Conservation (phyloP, 805 yeast genomes). For the Ogataea methylovora region DNA sequence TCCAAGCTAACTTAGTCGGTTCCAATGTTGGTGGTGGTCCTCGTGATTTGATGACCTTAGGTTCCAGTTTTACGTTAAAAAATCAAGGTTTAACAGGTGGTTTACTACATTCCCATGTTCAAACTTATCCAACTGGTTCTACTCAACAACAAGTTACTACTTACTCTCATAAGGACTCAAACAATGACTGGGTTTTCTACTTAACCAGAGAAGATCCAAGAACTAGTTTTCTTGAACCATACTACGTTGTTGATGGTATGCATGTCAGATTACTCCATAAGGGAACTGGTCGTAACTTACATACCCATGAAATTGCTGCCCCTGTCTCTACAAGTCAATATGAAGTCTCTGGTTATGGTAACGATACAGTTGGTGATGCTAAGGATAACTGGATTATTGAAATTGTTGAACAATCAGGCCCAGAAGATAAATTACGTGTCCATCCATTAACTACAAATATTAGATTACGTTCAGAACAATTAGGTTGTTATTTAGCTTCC, state of each 20-base stretch:
- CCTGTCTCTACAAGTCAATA: slow-evolving; percentile 58
- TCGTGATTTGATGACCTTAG: slow-evolving; percentile 47
- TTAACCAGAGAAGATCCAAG: slow-evolving; percentile 42
- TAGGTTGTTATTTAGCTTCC: slow-evolving; percentile 75
- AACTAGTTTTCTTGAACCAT: slow-evolving; percentile 22
- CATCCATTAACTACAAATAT: slow-evolving; percentile 76
- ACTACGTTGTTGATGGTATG: slow-evolving; percentile 52
- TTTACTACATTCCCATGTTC: slow-evolving; percentile 82
- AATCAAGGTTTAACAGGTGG: slow-evolving; percentile 69
- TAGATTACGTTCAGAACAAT: slow-evolving; percentile 52
- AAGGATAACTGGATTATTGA: slow-evolving; percentile 92
- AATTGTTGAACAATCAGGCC: slow-evolving; percentile 54
- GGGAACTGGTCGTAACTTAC: slow-evolving; percentile 65
- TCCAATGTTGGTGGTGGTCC: slow-evolving; percentile 62
- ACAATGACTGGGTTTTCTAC: slow-evolving; percentile 76
- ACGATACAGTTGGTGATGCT: slow-evolving; percentile 58
- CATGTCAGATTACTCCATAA: slow-evolving; percentile 66
- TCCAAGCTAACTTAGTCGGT: slow-evolving; percentile 79
- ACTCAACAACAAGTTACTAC: slow-evolving; percentile 92
- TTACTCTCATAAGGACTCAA: slow-evolving; percentile 80
- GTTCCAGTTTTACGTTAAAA: slow-evolving; percentile 57
- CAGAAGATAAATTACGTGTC: slow-evolving; percentile 41
- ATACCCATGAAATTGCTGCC: slow-evolving; percentile 74
- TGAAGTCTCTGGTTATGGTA: slow-evolving; percentile 90
- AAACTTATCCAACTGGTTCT: slow-evolving; percentile 84